phyloP scores from a whole-genome alignment of 305 asterid genomes.

The Fraxinus velutina region DNA sequence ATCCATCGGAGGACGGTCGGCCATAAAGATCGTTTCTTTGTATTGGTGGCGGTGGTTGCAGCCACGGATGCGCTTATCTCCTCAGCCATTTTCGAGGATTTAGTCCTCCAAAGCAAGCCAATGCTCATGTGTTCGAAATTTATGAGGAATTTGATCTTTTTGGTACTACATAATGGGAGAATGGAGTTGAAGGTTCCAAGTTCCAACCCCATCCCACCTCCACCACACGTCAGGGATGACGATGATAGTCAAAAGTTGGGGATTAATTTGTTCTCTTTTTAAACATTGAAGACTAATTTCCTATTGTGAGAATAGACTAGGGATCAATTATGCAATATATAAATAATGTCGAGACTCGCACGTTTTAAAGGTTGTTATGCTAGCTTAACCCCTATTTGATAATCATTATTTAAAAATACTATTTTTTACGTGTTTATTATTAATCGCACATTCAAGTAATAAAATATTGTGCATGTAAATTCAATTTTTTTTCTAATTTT shows the following conservation, averaged over 20 bases:
- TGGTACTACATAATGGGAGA: background rate
- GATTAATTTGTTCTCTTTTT: background rate
- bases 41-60: constrained; percentile 14
- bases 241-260: background rate
- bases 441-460: too few relatives aligned
- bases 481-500: too few relatives aligned
- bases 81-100: constrained; percentile 47
- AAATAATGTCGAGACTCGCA: background rate
- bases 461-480: too few relatives aligned
- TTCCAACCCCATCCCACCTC: background rate
- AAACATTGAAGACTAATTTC: background rate
- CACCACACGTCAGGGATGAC: background rate
- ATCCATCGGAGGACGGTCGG: constrained; percentile 65
- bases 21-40: constrained; percentile 44
- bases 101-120: constrained; percentile 32
- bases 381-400: background rate
- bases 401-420: too few relatives aligned
- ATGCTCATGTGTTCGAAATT: constrained; percentile 34
- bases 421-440: too few relatives aligned
- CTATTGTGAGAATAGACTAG: background rate
- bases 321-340: background rate
- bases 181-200: background rate
- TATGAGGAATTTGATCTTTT: background rate
- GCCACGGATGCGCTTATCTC: constrained; percentile 35
- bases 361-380: background rate